phyloP scores from a whole-genome alignment of 495 filamentous ascomycete genomes.

The Xylaria nigripes region DNA sequence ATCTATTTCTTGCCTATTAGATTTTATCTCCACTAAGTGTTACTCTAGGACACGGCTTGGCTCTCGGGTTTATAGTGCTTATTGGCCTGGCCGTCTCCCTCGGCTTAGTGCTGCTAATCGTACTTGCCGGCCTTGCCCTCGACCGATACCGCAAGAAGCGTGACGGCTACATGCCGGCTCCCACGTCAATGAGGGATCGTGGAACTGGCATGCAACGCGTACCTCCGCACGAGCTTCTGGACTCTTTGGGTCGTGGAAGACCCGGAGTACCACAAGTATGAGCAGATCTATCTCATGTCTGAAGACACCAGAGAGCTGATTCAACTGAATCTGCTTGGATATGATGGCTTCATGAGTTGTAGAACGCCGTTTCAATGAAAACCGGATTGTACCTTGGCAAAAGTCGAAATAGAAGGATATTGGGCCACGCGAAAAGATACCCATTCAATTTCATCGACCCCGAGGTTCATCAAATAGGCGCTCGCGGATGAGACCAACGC shows the following conservation, averaged over 20 bases:
- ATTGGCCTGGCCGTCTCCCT: conserved; percentile 88
- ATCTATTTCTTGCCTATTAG: conserved; percentile 18
- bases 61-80: conserved; percentile 79
- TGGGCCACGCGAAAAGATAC: conserved; percentile 4
- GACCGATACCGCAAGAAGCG: conserved; percentile 76
- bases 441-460: conserved; percentile 5
- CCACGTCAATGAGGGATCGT: conserved; percentile 64
- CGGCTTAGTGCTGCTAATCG: conserved; percentile 78
- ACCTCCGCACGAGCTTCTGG: conserved; percentile 75
- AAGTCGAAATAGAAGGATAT: background rate
- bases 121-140: conserved; percentile 71
- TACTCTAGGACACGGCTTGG: conserved; percentile 47
- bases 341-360: conserved; percentile 4
- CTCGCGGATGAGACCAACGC: conserved; percentile 12
- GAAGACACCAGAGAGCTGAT: background rate
- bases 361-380: background rate
- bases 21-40: conserved; percentile 24
- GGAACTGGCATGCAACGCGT: conserved; percentile 68
- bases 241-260: conserved; percentile 32
- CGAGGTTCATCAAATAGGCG: conserved; percentile 11
- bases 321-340: conserved; percentile 5
- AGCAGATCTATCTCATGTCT: conserved; percentile 6
- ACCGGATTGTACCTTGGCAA: background rate
- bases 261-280: conserved; percentile 37
- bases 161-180: conserved; percentile 80